Evolutionary conservation across 495 filamentous ascomycete species (phyloP).

Genomic region (Penicillium cinerascens): DNA sequence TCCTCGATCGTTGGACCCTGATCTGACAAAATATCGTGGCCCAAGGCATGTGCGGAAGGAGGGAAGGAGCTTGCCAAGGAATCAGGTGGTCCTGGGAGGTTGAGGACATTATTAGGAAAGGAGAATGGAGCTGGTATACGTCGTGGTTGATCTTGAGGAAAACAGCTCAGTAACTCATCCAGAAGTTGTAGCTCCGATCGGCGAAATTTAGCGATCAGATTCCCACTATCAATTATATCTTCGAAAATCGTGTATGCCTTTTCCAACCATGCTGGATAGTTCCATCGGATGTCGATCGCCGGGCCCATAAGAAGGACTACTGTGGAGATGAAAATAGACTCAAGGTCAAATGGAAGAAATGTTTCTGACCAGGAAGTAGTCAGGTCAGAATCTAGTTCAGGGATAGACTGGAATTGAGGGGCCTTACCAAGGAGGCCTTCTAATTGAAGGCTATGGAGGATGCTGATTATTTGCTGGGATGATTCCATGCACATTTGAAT

Average conservation of each 20-base stretch:
- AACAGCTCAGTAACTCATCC: constrained; percentile 27
- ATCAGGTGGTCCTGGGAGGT: neutral
- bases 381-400: no score
- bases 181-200: constrained; percentile 38
- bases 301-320: constrained; percentile 34
- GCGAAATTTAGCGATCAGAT: constrained; percentile 36
- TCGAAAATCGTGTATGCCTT: constrained; percentile 37
- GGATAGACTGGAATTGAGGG: no score
- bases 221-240: constrained; percentile 41
- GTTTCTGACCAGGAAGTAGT: constrained; percentile 25
- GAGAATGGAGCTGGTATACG: constrained; percentile 14
- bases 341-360: constrained; percentile 45
- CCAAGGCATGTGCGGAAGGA: constrained; percentile 8
- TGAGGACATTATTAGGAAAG: constrained; percentile 13
- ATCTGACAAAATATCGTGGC: constrained; percentile 16
- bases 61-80: constrained; percentile 14
- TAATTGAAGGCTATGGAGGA: constrained; percentile 32
- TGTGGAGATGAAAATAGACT: constrained; percentile 38
- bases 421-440: constrained; percentile 41
- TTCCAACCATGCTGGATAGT: constrained; percentile 30
- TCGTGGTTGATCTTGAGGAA: constrained; percentile 18
- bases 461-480: constrained; percentile 38
- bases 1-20: constrained; percentile 8
- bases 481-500: constrained; percentile 44
- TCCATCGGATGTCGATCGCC: constrained; percentile 29